Percentiles rank a stretch among this genome's conserved stretches.
Conservation (phyloP, 441 rosid genomes). For the Corymbia calophylla region DNA sequence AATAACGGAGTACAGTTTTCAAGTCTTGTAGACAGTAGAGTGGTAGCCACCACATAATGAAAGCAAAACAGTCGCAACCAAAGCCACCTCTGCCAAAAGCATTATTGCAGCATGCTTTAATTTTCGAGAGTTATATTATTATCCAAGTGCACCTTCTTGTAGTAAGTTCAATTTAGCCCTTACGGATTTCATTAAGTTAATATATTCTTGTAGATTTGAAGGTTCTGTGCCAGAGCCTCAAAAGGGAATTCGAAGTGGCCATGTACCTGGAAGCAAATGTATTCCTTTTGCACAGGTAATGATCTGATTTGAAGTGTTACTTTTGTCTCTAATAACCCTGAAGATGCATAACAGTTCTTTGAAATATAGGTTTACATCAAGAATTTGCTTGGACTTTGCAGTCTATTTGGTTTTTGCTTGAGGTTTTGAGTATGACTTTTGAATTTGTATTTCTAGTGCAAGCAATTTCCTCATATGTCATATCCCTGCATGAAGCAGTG, state of each 20-base stretch:
- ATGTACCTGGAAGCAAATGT: constrained; percentile 92
- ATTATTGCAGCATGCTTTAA: background rate
- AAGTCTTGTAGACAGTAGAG: background rate
- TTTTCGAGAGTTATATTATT: background rate
- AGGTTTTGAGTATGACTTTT: background rate
- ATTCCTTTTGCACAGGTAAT: constrained; percentile 70
- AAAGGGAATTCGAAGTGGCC: constrained; percentile 87
- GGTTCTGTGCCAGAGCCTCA: constrained; percentile 86
- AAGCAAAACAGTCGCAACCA: background rate
- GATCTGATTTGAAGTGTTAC: background rate
- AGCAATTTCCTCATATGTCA: background rate
- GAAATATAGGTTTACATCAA: background rate
- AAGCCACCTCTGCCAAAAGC: background rate
- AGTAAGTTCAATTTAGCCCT: background rate
- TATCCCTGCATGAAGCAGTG: background rate
- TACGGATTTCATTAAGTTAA: background rate
- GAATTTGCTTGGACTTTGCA: background rate
- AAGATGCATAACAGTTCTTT: background rate
- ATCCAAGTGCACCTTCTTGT: background rate
- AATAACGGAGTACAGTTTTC: background rate
- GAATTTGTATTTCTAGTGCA: background rate
- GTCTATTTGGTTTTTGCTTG: background rate
- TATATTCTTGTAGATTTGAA: constrained; percentile 50
- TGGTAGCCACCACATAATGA: background rate
- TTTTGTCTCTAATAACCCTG: background rate